A percentile compares a stretch with the other conserved stretches of the same genome.
Conservation (phyloP, 1,284 basidiomycete species). For the Sphagnurus paluster region DNA sequence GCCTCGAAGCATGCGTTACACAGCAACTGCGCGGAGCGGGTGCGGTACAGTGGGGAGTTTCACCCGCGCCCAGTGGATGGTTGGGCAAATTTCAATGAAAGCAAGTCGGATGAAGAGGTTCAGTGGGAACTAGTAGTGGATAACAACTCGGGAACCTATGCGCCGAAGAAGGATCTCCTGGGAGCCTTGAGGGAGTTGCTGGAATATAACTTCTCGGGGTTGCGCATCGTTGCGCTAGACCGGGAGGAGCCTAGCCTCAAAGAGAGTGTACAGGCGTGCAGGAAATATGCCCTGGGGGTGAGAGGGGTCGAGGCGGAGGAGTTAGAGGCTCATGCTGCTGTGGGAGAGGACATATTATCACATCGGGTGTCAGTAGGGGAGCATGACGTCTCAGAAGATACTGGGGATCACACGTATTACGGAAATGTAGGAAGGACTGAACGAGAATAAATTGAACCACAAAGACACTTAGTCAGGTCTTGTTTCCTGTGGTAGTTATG, state of each 20-base stretch:
- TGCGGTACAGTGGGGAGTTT: constrained; percentile 76
- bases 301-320: constrained; percentile 58
- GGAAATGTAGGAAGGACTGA: background rate
- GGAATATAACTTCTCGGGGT: constrained; percentile 69
- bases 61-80: constrained; percentile 72
- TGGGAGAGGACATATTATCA: constrained; percentile 52
- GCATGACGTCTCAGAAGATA: constrained; percentile 6
- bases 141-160: constrained; percentile 77
- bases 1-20: constrained; percentile 71
- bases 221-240: constrained; percentile 56
- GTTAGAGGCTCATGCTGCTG: constrained; percentile 56
- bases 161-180: constrained; percentile 59
- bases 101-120: constrained; percentile 49
- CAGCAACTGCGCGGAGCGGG: constrained; percentile 51
- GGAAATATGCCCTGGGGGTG: constrained; percentile 58
- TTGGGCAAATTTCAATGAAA: constrained; percentile 63
- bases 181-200: constrained; percentile 55
- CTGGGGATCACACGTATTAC: background rate
- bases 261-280: constrained; percentile 62
- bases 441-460: too few species aligned
- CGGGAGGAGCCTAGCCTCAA: constrained; percentile 58
- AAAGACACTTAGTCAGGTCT: too few species aligned
- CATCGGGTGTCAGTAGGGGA: constrained; percentile 13
- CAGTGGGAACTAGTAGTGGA: constrained; percentile 76
- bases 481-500: too few species aligned